A percentile compares a stretch with the other conserved stretches of the same genome.
Evolutionary conservation across 352 stramenopile species (phyloP).

Genomic region (Phytophthora foliorum): DNA sequence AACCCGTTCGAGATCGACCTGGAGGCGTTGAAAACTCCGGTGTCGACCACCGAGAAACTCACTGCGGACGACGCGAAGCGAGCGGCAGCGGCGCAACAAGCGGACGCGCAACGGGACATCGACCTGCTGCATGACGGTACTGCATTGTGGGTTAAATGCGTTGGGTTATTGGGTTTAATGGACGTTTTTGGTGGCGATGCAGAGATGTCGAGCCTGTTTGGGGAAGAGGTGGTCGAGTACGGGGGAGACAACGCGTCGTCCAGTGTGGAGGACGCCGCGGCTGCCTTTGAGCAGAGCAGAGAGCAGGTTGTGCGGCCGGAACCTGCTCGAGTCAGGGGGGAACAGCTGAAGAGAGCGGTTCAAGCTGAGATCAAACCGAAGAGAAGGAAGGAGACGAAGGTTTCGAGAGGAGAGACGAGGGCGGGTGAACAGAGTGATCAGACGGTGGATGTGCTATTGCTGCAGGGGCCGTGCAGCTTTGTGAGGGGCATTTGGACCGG

Average conservation of each 20-base stretch:
- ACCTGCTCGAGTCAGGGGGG: not conserved
- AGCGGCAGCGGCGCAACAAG: constrained; percentile 29
- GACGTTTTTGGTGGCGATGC: not conserved
- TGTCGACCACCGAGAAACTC: constrained; percentile 17
- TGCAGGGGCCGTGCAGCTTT: constrained; percentile 47
- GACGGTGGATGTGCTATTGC: constrained; percentile 24
- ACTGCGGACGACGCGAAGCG: constrained; percentile 26
- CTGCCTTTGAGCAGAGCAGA: constrained; percentile 6
- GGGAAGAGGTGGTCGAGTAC: constrained; percentile 52
- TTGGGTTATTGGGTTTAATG: not conserved
- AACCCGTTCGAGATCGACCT: constrained; percentile 74
- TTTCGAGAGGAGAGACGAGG: not conserved
- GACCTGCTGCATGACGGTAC: constrained; percentile 54
- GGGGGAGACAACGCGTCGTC: constrained; percentile 20
- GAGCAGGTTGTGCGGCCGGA: not conserved
- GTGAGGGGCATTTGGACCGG: constrained; percentile 30
- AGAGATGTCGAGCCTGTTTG: constrained; percentile 68
- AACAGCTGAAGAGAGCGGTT: not conserved
- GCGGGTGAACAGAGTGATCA: not conserved
- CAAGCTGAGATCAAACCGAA: constrained; percentile 9
- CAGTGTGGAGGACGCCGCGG: constrained; percentile 11
- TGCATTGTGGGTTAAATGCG: not conserved
- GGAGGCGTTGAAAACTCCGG: constrained; percentile 24
- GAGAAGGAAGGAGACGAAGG: constrained; percentile 7
- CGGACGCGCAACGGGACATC: constrained; percentile 42